Evolutionary conservation across 305 asterid species (phyloP), one percentile per base, ranked within the genome.

Genomic region (Nicotiana rustica): DNA sequence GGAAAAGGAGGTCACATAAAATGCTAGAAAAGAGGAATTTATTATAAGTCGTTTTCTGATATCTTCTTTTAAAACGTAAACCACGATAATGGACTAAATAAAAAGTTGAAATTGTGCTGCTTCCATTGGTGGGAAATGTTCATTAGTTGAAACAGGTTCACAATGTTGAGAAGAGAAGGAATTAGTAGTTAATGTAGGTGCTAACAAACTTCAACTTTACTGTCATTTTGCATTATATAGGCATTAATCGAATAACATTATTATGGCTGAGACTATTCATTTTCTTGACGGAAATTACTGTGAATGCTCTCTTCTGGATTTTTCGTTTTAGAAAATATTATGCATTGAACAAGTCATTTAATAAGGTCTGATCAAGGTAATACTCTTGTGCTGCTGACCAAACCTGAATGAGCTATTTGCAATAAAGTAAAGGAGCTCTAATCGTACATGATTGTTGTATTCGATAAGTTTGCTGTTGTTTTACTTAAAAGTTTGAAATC

Each of bases 101-200:
- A 6, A 47, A 44, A 41, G 19, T 10, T 70, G 78, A 41, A 44
- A 17, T 70, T 41, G 59, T 5, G 3, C 33, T 44, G 59, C 36
- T 41, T 10, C 59, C 12, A 5, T 12, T 13, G 59, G 41, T 41
- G 18, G 59, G 18, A 38, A n/a, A n/a, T n/a, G n/a, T n/a, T n/a
- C n/a, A n/a, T n/a, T n/a, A n/a, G n/a, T n/a, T n/a, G n/a, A n/a
- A 75, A 52, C 25, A 52, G 64, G 65, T 75, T 41, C 21, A 67
- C 52, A 67, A 1, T 36, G 55, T 67, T 10, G 6, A 66, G 70
- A 31, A 31, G 71, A 65, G 10, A 2, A 41, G 49, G 2, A 41
- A 10, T 41, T 41, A 7, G 14, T 52, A 12, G 59, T 52, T 52
- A 52, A 52, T 52, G 13, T 52, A 49, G 57, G 57, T 49, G 15